Evolutionary conservation across 345 rosid species (phyloP).

Genomic region (Eucalyptus lansdowneana): DNA sequence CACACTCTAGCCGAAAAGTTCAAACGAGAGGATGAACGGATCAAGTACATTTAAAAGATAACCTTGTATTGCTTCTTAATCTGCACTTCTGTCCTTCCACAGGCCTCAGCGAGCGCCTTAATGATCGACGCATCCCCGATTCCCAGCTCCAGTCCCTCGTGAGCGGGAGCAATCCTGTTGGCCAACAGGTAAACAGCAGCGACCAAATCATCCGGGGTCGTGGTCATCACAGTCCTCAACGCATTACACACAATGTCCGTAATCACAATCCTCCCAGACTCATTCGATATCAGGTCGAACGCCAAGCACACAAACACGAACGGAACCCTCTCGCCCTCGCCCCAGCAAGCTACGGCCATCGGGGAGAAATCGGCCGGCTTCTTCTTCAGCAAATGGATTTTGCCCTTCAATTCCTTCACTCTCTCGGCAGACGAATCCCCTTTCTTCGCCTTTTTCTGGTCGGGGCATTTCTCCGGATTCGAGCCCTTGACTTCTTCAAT

Average conservation of each 20-base stretch:
- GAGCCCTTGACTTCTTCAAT: background rate
- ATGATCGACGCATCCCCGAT: constrained; percentile 74
- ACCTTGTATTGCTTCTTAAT: constrained; percentile 70
- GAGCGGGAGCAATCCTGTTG: constrained; percentile 76
- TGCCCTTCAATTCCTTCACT: constrained; percentile 38
- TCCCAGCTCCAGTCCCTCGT: constrained; percentile 89
- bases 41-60: background rate
- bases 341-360: constrained; percentile 44
- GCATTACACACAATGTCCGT: constrained; percentile 81
- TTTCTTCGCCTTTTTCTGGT: background rate
- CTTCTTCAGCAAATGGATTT: constrained; percentile 49
- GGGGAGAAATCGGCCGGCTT: constrained; percentile 59
- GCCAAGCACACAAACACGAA: constrained; percentile 60
- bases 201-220: constrained; percentile 68
- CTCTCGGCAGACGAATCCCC: constrained; percentile 3
- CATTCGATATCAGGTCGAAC: constrained; percentile 60
- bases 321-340: constrained; percentile 67
- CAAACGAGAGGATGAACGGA: background rate
- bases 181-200: constrained; percentile 64
- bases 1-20: background rate
- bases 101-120: constrained; percentile 79
- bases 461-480: background rate
- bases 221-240: constrained; percentile 74
- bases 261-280: constrained; percentile 65
- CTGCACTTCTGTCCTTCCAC: constrained; percentile 66